These are phyloP conservation scores for Rhodotorula sp. DNA, from an alignment of 1,284 basidiomycete genomes.

Conservation along the genomic window DNA sequence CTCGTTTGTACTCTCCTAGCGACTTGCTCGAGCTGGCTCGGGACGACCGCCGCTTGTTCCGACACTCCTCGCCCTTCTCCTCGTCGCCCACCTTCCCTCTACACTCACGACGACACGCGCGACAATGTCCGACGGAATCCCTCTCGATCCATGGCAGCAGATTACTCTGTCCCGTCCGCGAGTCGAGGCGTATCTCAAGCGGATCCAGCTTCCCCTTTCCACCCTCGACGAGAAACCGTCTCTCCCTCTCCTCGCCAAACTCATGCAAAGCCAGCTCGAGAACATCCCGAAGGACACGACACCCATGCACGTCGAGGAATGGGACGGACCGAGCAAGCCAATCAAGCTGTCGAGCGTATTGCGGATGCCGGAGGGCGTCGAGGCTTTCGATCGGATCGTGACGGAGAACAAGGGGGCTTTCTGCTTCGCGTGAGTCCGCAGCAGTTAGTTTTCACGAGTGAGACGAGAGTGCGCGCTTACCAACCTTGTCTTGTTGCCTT, in stretches of 20 bases:
- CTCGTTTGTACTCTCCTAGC: background rate
- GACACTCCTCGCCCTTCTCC: too few relatives aligned
- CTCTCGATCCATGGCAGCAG: slow-evolving; percentile 8
- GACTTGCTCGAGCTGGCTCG: too few relatives aligned
- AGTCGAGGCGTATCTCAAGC: slow-evolving; percentile 1
- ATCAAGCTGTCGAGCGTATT: slow-evolving; percentile 20
- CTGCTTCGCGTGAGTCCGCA: slow-evolving; percentile 23
- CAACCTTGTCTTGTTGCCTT: too few relatives aligned
- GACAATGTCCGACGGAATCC: slow-evolving; percentile 1
- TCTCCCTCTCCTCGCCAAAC: slow-evolving; percentile 7
- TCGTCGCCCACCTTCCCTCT: background rate
- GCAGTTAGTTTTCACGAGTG: background rate
- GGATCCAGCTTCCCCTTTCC: background rate
- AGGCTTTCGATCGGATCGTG: slow-evolving; percentile 29
- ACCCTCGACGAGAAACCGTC: slow-evolving; percentile 10
- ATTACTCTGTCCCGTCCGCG: background rate
- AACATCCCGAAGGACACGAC: slow-evolving; percentile 34
- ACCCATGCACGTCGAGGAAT: slow-evolving; percentile 28
- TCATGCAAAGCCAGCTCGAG: slow-evolving; percentile 27
- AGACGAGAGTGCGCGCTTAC: too few relatives aligned
- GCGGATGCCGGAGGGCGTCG: slow-evolving; percentile 21
- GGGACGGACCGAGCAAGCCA: slow-evolving; percentile 3
- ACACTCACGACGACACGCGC: background rate
- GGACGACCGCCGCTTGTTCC: background rate
- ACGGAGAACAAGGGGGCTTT: slow-evolving; percentile 25